Evolutionary conservation across 2,329 filamentous ascomycete species (phyloP).

Genomic region (Aspergillus sp.): DNA sequence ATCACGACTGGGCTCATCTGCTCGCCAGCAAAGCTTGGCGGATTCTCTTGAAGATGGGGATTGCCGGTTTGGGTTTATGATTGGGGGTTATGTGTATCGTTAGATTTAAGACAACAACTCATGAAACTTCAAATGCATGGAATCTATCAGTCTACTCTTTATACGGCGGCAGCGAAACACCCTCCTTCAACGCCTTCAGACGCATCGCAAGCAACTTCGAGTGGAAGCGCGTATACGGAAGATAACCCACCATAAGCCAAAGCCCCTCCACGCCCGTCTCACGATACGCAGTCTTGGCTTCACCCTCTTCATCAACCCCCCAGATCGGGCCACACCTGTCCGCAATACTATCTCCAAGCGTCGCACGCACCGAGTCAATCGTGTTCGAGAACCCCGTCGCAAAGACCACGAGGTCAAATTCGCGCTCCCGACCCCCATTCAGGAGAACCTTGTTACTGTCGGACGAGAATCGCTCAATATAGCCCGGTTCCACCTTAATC

Average conservation of each 20-base stretch:
- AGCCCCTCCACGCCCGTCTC: no score
- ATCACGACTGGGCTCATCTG: slow-evolving; percentile 32
- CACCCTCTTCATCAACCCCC: slow-evolving; percentile 10
- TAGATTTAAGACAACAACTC: slow-evolving; percentile 23
- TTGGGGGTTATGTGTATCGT: slow-evolving; percentile 35
- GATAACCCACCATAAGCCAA: no score
- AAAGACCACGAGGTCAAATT: slow-evolving; percentile 33
- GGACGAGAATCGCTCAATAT: slow-evolving; percentile 8
- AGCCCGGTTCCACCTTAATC: slow-evolving; percentile 26
- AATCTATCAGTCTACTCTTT: no score
- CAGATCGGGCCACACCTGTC: slow-evolving; percentile 24
- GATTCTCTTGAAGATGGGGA: slow-evolving; percentile 46
- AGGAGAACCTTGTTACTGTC: slow-evolving; percentile 31
- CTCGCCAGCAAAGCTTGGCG: slow-evolving; percentile 37
- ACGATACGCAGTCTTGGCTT: no score
- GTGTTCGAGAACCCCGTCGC: slow-evolving; percentile 30
- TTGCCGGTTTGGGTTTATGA: slow-evolving; percentile 50
- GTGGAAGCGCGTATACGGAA: no score
- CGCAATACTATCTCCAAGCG: slow-evolving; percentile 26
- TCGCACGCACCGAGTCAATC: slow-evolving; percentile 24
- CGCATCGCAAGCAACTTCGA: no score
- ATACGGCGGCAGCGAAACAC: no score
- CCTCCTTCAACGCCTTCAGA: no score
- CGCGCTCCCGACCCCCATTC: slow-evolving; percentile 30
- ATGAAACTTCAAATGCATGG: no score